Conservation (phyloP, 2,329 filamentous ascomycete species). For the Paecilomyces dactylethromorphus region DNA sequence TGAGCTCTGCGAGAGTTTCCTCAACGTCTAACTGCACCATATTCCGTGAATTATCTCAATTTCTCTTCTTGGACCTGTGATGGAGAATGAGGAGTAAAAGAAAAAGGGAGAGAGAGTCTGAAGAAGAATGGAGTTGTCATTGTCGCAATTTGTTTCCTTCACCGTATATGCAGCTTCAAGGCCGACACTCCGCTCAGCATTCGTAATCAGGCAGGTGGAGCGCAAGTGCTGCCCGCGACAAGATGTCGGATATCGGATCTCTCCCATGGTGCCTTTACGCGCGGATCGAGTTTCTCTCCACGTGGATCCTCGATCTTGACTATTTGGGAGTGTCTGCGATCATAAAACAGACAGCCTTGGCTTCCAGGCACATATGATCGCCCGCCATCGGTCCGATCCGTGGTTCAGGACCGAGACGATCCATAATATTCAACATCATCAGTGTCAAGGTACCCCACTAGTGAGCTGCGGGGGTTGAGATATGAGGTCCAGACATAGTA, state of each 20-base stretch:
- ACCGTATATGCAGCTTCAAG: not conserved
- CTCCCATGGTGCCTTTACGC: not conserved
- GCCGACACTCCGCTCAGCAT: not conserved
- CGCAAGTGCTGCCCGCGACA: not conserved
- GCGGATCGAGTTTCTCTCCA: not conserved
- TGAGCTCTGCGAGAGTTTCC: conserved; percentile 48
- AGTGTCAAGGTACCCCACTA: too few species aligned
- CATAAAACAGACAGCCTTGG: not conserved
- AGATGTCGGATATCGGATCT: not conserved
- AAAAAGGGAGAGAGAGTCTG: not conserved
- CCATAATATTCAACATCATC: too few species aligned
- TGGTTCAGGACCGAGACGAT: too few species aligned
- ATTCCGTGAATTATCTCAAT: not conserved
- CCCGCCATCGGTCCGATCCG: too few species aligned
- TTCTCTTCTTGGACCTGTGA: not conserved
- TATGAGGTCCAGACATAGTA: too few species aligned
- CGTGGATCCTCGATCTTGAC: not conserved
- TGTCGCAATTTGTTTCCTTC: too few species aligned
- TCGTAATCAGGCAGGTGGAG: not conserved
- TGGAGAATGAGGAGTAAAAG: not conserved
- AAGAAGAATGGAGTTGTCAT: not conserved
- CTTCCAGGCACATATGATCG: too few species aligned
- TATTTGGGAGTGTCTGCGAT: too few species aligned
- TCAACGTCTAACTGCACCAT: conserved; percentile 33
- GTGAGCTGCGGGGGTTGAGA: too few species aligned